Conservation (phyloP, 805 yeast species). For the Schwanniomyces pseudopolymorphus region DNA sequence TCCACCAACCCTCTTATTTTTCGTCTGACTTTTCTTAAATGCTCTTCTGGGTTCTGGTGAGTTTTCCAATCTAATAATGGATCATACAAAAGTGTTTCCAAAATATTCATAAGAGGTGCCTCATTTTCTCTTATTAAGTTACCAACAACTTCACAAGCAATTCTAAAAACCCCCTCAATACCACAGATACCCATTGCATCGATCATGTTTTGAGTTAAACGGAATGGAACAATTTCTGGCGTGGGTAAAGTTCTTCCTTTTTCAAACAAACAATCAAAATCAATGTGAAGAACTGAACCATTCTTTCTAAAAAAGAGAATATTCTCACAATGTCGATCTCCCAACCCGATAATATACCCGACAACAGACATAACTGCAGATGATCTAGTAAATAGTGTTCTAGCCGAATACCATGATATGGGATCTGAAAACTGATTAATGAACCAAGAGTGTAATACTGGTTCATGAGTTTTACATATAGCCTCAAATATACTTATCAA, state of each 20-base stretch:
- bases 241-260: constrained; percentile 69
- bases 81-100: constrained; percentile 91
- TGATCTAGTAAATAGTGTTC: constrained; percentile 73
- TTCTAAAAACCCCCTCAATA: constrained; percentile 86
- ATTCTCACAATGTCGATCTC: constrained; percentile 96
- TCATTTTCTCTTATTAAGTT: constrained; percentile 73
- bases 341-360: constrained; percentile 90
- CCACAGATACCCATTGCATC: constrained; percentile 92
- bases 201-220: constrained; percentile 84
- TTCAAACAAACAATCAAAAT: constrained; percentile 94
- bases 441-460: constrained; percentile 85
- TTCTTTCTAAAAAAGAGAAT: constrained; percentile 67
- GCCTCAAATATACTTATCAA: constrained; percentile 22
- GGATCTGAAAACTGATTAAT: constrained; percentile 89
- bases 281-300: constrained; percentile 89
- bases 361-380: constrained; percentile 97
- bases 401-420: constrained; percentile 76
- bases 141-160: constrained; percentile 81
- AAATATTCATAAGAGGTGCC: constrained; percentile 79
- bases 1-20: constrained; percentile 81
- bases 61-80: constrained; percentile 80
- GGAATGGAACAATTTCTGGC: constrained; percentile 94
- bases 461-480: constrained; percentile 46
- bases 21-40: constrained; percentile 68
- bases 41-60: constrained; percentile 56